Conservation (phyloP, 352 stramenopile genomes). For the Phytophthora nicotianae region DNA sequence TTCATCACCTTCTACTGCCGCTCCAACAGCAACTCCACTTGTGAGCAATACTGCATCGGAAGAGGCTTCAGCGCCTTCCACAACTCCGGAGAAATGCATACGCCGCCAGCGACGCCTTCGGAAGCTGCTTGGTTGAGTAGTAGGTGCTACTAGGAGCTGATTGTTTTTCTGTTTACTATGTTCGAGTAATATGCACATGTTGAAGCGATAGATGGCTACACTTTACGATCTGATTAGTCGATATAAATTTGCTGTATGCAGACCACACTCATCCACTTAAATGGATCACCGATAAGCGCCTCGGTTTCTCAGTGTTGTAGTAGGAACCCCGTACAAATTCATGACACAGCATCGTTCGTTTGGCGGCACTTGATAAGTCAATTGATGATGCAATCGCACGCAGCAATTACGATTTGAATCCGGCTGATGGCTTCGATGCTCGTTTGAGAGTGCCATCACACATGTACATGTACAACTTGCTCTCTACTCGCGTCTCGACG, state of each 20-base stretch:
- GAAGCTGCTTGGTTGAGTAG: background rate
- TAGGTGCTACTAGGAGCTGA: no score
- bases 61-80: background rate
- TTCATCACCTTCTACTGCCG: background rate
- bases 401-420: constrained; percentile 3
- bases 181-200: no score
- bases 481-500: background rate
- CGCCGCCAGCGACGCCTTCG: constrained; percentile 14
- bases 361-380: background rate
- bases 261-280: no score
- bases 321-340: background rate
- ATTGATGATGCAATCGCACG: constrained; percentile 9
- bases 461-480: background rate
- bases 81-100: constrained; percentile 20
- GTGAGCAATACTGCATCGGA: background rate
- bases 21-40: constrained; percentile 10
- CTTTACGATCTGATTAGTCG: no score
- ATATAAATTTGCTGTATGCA: no score
- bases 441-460: background rate
- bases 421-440: constrained; percentile 13
- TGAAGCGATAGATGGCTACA: no score
- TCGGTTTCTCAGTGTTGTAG: no score
- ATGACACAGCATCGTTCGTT: background rate
- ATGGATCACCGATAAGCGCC: no score
- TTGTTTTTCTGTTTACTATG: no score